phyloP scores from a whole-genome alignment of 495 filamentous ascomycete species.

The Podospora anserina region DNA sequence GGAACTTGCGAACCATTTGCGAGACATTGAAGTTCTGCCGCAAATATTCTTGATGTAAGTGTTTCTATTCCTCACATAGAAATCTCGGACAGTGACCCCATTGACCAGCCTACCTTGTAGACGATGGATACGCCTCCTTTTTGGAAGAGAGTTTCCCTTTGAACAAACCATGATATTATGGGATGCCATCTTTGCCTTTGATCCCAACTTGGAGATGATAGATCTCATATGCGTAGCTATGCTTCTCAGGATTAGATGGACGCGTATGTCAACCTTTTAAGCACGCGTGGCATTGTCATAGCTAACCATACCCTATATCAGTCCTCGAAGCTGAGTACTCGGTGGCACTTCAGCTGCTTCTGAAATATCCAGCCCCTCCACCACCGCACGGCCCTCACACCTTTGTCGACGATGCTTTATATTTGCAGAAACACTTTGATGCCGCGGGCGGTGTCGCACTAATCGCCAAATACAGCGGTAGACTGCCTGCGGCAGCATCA shows the following conservation, averaged over 20 bases:
- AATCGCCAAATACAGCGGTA: constrained; percentile 79
- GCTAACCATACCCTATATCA: constrained; percentile 44
- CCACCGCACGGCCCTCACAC: constrained; percentile 63
- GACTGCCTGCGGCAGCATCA: constrained; percentile 51
- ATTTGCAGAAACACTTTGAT: constrained; percentile 72
- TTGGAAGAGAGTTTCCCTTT: constrained; percentile 89
- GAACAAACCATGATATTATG: constrained; percentile 79
- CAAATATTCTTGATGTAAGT: constrained; percentile 92
- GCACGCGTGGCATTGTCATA: constrained; percentile 4
- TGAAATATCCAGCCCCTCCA: constrained; percentile 73
- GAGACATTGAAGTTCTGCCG: constrained; percentile 83
- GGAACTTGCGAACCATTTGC: constrained; percentile 77
- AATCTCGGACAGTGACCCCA: too few species aligned
- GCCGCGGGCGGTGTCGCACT: constrained; percentile 67
- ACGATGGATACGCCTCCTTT: constrained; percentile 91
- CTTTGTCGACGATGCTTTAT: constrained; percentile 86
- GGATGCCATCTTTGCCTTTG: constrained; percentile 89
- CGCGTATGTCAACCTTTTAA: constrained; percentile 54
- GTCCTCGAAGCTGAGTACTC: constrained; percentile 86
- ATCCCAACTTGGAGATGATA: constrained; percentile 75
- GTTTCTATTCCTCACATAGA: neutral
- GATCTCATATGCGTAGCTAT: constrained; percentile 90
- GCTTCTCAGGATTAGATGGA: constrained; percentile 89
- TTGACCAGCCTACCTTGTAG: constrained; percentile 41
- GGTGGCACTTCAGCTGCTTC: constrained; percentile 69